phyloP scores from a whole-genome alignment of 306 rosid genomes.

The Rosa rugosa region DNA sequence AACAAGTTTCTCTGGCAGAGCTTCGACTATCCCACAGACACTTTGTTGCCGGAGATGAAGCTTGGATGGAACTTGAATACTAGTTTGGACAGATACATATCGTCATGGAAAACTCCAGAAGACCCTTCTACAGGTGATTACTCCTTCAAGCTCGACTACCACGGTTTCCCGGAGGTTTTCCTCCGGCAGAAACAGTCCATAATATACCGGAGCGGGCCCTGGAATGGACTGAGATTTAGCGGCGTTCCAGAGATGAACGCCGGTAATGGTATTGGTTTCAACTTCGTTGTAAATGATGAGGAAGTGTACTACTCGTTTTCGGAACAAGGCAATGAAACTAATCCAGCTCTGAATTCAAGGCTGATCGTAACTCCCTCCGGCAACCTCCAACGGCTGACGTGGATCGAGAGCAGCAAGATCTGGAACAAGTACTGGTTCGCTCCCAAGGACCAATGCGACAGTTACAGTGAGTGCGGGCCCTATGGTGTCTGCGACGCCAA shows the following conservation, averaged over 20 bases:
- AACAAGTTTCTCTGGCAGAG: slow-evolving; percentile 58
- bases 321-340: not conserved
- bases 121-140: slow-evolving; percentile 62
- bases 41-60: slow-evolving; percentile 65
- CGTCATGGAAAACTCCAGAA: slow-evolving; percentile 48
- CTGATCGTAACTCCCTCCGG: slow-evolving; percentile 38
- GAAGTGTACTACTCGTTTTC: slow-evolving; percentile 50
- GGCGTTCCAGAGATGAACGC: slow-evolving; percentile 68
- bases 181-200: not conserved
- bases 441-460: slow-evolving; percentile 62
- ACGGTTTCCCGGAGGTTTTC: slow-evolving; percentile 61
- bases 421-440: slow-evolving; percentile 68
- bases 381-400: slow-evolving; percentile 36
- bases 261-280: slow-evolving; percentile 26
- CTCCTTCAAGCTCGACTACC: slow-evolving; percentile 43
- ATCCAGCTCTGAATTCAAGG: slow-evolving; percentile 31
- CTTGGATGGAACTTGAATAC: slow-evolving; percentile 60
- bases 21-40: slow-evolving; percentile 69
- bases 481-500: slow-evolving; percentile 58
- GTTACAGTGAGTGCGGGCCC: slow-evolving; percentile 53
- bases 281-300: slow-evolving; percentile 28
- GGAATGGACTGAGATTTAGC: slow-evolving; percentile 74
- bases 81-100: slow-evolving; percentile 36
- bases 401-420: slow-evolving; percentile 33
- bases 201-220: slow-evolving; percentile 62